Conservation (phyloP, 306 rosid genomes). For the Rosa multiflora region DNA sequence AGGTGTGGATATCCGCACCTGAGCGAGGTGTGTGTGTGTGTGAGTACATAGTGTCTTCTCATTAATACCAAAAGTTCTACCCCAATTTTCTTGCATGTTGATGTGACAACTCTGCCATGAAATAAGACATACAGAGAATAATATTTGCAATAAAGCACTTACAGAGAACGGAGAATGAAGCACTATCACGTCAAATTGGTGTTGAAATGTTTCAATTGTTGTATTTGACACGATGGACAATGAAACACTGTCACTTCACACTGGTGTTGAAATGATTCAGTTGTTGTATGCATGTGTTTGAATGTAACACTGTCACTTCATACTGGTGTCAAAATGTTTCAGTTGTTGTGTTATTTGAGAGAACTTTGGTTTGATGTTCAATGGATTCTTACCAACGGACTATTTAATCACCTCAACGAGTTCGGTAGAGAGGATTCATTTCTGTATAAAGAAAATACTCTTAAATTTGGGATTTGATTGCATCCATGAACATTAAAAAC, state of each 20-base stretch:
- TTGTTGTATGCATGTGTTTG: neutral
- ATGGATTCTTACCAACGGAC: neutral
- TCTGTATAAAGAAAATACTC: neutral
- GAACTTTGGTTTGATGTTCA: neutral
- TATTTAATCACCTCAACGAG: neutral
- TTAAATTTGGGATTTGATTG: neutral
- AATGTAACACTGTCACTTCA: no score
- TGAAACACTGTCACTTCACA: neutral
- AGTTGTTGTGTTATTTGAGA: neutral
- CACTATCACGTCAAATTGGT: no score
- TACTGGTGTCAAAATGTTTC: no score
- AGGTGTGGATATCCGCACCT: no score
- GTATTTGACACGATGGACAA: neutral
- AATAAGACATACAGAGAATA: neutral
- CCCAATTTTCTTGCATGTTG: neutral
- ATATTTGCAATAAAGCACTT: neutral
- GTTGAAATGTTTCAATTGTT: neutral
- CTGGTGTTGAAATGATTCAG: neutral
- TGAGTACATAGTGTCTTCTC: no score
- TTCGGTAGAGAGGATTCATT: neutral
- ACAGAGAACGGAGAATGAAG: neutral
- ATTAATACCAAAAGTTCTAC: neutral
- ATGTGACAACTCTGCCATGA: neutral
- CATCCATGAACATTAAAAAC: neutral
- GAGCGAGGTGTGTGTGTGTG: no score